A percentile compares a stretch with the other conserved stretches of the same genome.
Conservation (phyloP, 2,329 filamentous ascomycete genomes). For the Cryphonectria parasitica region DNA sequence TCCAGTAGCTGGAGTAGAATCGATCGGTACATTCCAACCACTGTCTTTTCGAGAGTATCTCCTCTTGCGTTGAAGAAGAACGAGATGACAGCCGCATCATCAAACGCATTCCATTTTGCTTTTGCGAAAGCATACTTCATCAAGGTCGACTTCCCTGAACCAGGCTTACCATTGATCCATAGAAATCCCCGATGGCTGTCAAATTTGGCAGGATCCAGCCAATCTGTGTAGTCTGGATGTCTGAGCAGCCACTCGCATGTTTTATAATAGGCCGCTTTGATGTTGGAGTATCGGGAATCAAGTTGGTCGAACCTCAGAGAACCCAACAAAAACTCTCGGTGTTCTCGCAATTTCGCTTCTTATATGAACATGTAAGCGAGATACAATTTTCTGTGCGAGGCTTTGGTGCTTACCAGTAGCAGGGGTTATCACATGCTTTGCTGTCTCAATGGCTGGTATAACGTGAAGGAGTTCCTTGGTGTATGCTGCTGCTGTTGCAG, state of each 20-base stretch:
- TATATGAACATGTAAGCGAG: neutral
- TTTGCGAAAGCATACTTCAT: constrained; percentile 43
- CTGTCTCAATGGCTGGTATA: neutral
- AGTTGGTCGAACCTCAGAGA: constrained; percentile 45
- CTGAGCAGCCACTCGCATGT: constrained; percentile 49
- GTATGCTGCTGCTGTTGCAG: constrained; percentile 21
- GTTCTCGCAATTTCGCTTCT: neutral
- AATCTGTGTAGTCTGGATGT: constrained; percentile 41
- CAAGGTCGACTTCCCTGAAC: constrained; percentile 48
- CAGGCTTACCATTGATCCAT: constrained; percentile 50
- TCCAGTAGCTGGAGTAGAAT: constrained; percentile 50
- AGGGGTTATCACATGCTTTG: neutral
- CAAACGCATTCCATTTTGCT: constrained; percentile 15
- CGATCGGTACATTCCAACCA: constrained; percentile 51
- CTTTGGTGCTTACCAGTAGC: neutral
- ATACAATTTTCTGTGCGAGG: neutral
- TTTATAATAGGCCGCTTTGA: constrained; percentile 38
- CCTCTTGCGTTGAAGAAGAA: constrained; percentile 57
- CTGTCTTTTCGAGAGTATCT: constrained; percentile 46
- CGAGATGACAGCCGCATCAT: constrained; percentile 30
- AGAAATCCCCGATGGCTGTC: constrained; percentile 42
- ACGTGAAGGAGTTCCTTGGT: neutral
- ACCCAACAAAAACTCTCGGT: constrained; percentile 30
- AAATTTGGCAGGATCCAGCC: constrained; percentile 39
- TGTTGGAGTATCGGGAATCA: constrained; percentile 41